These are phyloP conservation scores for Magnaporthales sp. DNA, from an alignment of 2,329 filamentous ascomycete genomes.

Conservation along the genomic window DNA sequence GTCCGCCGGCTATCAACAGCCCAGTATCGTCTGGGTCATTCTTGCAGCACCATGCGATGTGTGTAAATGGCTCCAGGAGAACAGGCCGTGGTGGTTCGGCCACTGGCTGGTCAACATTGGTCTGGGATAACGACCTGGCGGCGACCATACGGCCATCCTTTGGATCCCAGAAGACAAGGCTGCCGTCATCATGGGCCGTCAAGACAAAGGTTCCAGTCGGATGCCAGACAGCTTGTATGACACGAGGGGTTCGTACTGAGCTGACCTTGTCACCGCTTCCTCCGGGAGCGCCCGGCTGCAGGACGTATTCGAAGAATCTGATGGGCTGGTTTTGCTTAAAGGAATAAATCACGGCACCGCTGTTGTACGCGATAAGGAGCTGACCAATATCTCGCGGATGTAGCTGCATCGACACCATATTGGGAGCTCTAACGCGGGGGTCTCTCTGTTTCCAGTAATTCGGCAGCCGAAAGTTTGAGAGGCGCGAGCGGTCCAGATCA, in stretches of 20 bases:
- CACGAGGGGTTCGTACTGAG: constrained; percentile 56
- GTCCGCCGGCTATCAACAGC: constrained; percentile 76
- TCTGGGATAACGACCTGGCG: constrained; percentile 70
- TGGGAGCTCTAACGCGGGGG: constrained; percentile 46
- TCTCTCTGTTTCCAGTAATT: constrained; percentile 78
- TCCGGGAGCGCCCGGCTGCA: constrained; percentile 78
- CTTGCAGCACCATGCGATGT: constrained; percentile 89
- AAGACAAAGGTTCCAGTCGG: constrained; percentile 85
- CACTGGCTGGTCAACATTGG: constrained; percentile 56
- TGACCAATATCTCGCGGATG: constrained; percentile 91
- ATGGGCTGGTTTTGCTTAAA: constrained; percentile 82
- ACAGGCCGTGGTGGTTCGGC: constrained; percentile 33
- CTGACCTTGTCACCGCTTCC: constrained; percentile 58
- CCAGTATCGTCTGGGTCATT: constrained; percentile 89
- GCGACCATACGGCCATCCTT: constrained; percentile 79
- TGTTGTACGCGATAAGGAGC: constrained; percentile 80
- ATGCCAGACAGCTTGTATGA: constrained; percentile 88
- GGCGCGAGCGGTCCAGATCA: constrained; percentile 73
- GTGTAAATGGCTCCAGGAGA: constrained; percentile 65
- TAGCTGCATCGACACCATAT: constrained; percentile 70
- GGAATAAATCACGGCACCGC: constrained; percentile 83
- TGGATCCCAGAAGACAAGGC: constrained; percentile 87
- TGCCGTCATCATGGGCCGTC: constrained; percentile 84
- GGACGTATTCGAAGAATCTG: constrained; percentile 74
- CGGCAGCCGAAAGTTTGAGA: constrained; percentile 71